Percentiles rank a stretch among this genome's conserved stretches.
Conservation (phyloP, 2,329 filamentous ascomycete species). For the Trichoderma oligosporum region DNA sequence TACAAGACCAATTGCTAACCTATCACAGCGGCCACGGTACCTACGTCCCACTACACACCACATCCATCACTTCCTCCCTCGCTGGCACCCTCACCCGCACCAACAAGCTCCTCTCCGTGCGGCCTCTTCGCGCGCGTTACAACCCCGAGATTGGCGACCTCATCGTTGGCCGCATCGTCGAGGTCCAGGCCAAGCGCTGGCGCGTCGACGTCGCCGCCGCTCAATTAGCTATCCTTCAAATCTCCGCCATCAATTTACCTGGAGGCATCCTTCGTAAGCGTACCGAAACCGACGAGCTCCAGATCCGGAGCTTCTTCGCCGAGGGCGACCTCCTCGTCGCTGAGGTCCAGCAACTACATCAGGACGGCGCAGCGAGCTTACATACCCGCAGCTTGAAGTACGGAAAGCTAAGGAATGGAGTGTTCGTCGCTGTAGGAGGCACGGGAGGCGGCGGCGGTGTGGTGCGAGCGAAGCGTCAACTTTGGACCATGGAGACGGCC, state of each 20-base stretch:
- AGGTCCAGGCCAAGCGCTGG: slow-evolving; percentile 92
- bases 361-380: slow-evolving; percentile 79
- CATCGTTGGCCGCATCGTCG: slow-evolving; percentile 87
- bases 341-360: slow-evolving; percentile 86
- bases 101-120: slow-evolving; percentile 93
- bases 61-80: slow-evolving; percentile 80
- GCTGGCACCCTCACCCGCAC: slow-evolving; percentile 88
- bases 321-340: slow-evolving; percentile 93
- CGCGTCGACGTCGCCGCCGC: slow-evolving; percentile 89
- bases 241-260: slow-evolving; percentile 89
- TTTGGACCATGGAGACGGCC: slow-evolving; percentile 70
- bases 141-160: slow-evolving; percentile 94
- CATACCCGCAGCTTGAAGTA: slow-evolving; percentile 91
- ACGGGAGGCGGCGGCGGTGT: slow-evolving; percentile 84
- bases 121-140: slow-evolving; percentile 86
- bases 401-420: slow-evolving; percentile 89
- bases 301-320: slow-evolving; percentile 94
- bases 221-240: slow-evolving; percentile 77
- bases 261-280: slow-evolving; percentile 87
- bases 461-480: slow-evolving; percentile 76
- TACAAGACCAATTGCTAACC: slow-evolving; percentile 17
- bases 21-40: slow-evolving; percentile 80
- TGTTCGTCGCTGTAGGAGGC: slow-evolving; percentile 79
- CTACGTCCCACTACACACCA: slow-evolving; percentile 60
- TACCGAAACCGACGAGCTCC: slow-evolving; percentile 93